These are phyloP conservation scores for Ogataea henricii DNA, from an alignment of 805 yeast genomes.

Conservation along the genomic window DNA sequence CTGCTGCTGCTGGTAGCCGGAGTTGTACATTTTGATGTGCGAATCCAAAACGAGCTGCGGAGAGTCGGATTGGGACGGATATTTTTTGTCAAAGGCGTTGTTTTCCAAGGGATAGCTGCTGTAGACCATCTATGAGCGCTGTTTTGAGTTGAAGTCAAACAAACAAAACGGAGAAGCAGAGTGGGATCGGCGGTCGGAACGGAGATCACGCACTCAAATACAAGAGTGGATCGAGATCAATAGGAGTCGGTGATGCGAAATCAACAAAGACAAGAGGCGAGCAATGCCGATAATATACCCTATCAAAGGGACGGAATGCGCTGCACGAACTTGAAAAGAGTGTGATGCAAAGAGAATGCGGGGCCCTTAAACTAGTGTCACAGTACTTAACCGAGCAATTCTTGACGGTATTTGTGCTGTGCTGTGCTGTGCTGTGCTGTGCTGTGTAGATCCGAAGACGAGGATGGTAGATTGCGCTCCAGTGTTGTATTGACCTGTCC, in stretches of 20 bases:
- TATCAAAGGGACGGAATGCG: too few species aligned
- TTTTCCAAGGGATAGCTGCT: background rate
- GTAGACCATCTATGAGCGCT: conserved; percentile 4
- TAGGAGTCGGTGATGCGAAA: too few species aligned
- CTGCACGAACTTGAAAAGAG: too few species aligned
- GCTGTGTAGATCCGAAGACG: background rate
- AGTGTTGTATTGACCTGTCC: conserved; percentile 1
- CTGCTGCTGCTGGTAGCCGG: conserved; percentile 9
- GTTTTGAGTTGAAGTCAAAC: background rate
- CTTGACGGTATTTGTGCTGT: too few species aligned
- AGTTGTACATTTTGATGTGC: conserved; percentile 18
- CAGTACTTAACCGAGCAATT: too few species aligned
- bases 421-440: background rate
- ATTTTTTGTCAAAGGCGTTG: background rate
- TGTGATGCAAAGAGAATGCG: too few species aligned
- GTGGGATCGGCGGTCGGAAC: too few species aligned
- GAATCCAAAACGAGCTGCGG: conserved; percentile 3
- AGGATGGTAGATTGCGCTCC: background rate
- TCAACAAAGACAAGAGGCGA: too few species aligned
- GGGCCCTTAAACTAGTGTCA: too few species aligned
- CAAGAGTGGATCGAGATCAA: too few species aligned
- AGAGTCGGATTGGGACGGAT: background rate
- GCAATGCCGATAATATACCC: too few species aligned
- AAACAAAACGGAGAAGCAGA: background rate
- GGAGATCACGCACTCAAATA: too few species aligned